Evolutionary conservation across 108 stramenopile species (phyloP).

Genomic region (Skeletonema menzelii): DNA sequence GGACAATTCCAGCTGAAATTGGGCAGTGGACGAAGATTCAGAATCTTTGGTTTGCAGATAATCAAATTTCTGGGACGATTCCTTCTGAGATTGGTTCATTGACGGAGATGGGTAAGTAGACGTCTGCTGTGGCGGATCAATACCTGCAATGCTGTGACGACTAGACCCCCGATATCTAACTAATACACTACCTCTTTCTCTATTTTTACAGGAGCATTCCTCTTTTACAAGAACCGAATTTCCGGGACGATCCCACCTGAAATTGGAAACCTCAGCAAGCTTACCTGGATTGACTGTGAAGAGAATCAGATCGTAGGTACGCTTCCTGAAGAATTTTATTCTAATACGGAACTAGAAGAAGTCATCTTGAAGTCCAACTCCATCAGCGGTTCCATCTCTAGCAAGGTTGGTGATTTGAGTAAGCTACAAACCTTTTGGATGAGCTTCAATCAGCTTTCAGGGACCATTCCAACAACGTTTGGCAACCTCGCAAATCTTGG

Average conservation of each 20-base stretch:
- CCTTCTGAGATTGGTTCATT: conserved; percentile 54
- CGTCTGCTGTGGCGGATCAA: neutral
- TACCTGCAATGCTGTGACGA: neutral
- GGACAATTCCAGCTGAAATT: conserved; percentile 70
- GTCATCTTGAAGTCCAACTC: conserved; percentile 66
- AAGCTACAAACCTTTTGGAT: conserved; percentile 56
- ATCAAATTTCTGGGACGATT: conserved; percentile 57
- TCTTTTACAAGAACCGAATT: conserved; percentile 46
- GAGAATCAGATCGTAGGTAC: conserved; percentile 43
- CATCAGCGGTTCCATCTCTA: conserved; percentile 56
- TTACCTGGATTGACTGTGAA: conserved; percentile 45
- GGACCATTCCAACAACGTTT: conserved; percentile 55
- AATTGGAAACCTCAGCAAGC: conserved; percentile 41
- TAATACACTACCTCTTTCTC: neutral
- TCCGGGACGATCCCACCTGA: conserved; percentile 66
- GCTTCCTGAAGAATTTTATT: conserved; percentile 48
- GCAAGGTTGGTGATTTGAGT: conserved; percentile 52
- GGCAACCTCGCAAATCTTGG: conserved; percentile 48
- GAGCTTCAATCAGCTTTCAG: conserved; percentile 61
- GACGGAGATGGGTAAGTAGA: conserved; percentile 37
- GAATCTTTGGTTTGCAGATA: conserved; percentile 52
- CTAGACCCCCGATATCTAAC: neutral
- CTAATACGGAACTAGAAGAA: conserved; percentile 39
- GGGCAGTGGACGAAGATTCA: conserved; percentile 60
- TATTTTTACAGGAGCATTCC: conserved; percentile 33